Conservation (phyloP, 371 early-diverging fungal genomes). For the Mortierella sp. region DNA sequence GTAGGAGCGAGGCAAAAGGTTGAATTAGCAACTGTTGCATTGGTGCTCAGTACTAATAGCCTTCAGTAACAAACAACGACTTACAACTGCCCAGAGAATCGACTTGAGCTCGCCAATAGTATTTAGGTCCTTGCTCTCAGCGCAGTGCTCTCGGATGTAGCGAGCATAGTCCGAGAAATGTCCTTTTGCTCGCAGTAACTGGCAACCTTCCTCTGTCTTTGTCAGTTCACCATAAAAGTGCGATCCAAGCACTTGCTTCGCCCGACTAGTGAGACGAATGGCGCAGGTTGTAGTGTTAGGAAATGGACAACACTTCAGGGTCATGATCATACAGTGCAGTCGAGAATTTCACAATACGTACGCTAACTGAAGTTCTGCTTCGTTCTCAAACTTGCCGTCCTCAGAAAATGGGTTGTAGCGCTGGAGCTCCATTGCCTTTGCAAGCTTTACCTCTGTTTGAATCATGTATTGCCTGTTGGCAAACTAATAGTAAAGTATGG, state of each 20-base stretch:
- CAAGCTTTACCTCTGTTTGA: slow-evolving; percentile 81
- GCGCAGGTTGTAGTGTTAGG: not conserved
- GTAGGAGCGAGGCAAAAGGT: too few species aligned
- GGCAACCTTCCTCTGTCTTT: slow-evolving; percentile 84
- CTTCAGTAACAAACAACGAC: not conserved
- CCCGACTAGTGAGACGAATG: slow-evolving; percentile 16
- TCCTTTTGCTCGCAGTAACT: slow-evolving; percentile 71
- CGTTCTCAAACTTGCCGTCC: slow-evolving; percentile 52
- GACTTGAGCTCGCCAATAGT: slow-evolving; percentile 78
- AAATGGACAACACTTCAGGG: too few species aligned
- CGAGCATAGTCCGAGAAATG: slow-evolving; percentile 78
- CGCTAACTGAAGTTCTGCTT: slow-evolving; percentile 35
- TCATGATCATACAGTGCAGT: not conserved
- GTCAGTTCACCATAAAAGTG: slow-evolving; percentile 91
- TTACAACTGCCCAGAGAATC: slow-evolving; percentile 80
- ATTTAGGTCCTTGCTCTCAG: slow-evolving; percentile 59
- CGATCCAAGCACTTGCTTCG: slow-evolving; percentile 63
- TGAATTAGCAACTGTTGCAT: not conserved
- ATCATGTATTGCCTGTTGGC: slow-evolving; percentile 86
- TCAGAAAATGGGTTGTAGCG: slow-evolving; percentile 50
- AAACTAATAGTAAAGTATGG: slow-evolving; percentile 60
- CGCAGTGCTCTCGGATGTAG: slow-evolving; percentile 69
- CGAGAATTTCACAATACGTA: slow-evolving; percentile 8
- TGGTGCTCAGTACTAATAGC: not conserved
- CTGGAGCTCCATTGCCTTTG: slow-evolving; percentile 67